Evolutionary conservation across 345 rosid genomes (phyloP), one percentile per base, ranked within the genome.

Genomic region (Camelina sativa): DNA sequence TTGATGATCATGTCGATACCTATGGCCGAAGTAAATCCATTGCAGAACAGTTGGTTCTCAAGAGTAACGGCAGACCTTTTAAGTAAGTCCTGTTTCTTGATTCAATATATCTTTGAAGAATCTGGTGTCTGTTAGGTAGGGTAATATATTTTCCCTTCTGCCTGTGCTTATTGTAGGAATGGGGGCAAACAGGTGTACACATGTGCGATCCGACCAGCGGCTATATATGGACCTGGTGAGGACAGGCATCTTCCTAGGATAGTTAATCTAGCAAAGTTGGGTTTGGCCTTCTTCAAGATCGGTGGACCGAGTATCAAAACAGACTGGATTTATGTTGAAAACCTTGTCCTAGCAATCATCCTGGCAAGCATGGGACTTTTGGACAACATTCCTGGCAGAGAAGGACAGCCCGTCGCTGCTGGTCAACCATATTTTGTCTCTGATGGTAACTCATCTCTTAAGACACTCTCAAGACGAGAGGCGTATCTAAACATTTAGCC

Each of bases 181-280:
- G 82, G 65, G 3, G 83, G 88, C 16, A 85, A 86, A 59, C 56
- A 76, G 61, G 81, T 91, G 52, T 88, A 87, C 62, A 88, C 98
- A 0, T 91, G 96, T 80, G 95, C 93, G 0, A 57, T 94, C 38
- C 97, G 97, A 63, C 96, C 97, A 35, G 97, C 98, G 58, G 97
- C 98, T 57, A 88, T 94, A 34, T 91, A 94, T 67, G 97, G 97
- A 67, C 98, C 91, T 0, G 96, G 98, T 3, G 97, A 94, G 84
- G 97, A 91, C 71, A 84, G 98, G 52, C 98, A 88, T 80, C 78
- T 94, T 65, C 98, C 96, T 17, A 87, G 98, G 82, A 88, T 94
- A 52, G 65, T 94, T 62, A 84, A 86, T 40, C 74, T 86, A 48
- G 89, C 92, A 0, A 87, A 91, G 84, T 28, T 91, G 55, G 96